Evolutionary conservation across 1,139 yeast genomes (phyloP), one percentile per base, ranked within the genome.

Genomic region (Scheffersomyces lignicola): DNA sequence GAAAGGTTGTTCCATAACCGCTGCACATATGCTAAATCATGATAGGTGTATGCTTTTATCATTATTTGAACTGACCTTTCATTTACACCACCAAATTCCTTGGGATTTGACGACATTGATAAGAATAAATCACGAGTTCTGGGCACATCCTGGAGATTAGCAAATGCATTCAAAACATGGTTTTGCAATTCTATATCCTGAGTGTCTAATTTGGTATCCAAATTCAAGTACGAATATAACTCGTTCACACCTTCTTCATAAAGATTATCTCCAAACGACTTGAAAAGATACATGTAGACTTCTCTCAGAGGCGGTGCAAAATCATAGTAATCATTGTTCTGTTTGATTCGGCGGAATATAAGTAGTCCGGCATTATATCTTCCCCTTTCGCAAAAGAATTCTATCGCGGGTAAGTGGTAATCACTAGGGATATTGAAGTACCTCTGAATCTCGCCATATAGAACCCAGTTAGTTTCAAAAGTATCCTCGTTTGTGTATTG

Each of bases 161-260:
- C 69, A 49, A 82, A 84, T 0, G 90, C 88, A 36, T 77, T 79
- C 57, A 86, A 68, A 23, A 84, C 59, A 3, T 83, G 58, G 52
- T 86, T 85, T 49, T 82, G 71, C 21, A 86, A 55, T 8, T 62
- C 62, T 7, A 82, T 69, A 43, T 83, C 83, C 37, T 79, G 72
- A 39, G 70, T 74, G n/a, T 58, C 57, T 29, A 83, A 62, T 10
- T 69, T 60, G 7, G 79, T 56, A 48, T 86, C 95, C 74, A 83
- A 74, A 43, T 83, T 81, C 48, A 83, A 61, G 36, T 75, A 70
- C 37, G 79, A 75, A 47, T 84, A 89, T 9, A 86, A 58, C 41
- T 82, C 85, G 31, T 69, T 65, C 6, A 85, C 80, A 0, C 94
- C 95, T 20, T 80, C 83, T 40, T 76, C 81, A 46, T 82, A 85